phyloP scores from a whole-genome alignment of 345 rosid genomes.

The Eucalyptus paniculata region DNA sequence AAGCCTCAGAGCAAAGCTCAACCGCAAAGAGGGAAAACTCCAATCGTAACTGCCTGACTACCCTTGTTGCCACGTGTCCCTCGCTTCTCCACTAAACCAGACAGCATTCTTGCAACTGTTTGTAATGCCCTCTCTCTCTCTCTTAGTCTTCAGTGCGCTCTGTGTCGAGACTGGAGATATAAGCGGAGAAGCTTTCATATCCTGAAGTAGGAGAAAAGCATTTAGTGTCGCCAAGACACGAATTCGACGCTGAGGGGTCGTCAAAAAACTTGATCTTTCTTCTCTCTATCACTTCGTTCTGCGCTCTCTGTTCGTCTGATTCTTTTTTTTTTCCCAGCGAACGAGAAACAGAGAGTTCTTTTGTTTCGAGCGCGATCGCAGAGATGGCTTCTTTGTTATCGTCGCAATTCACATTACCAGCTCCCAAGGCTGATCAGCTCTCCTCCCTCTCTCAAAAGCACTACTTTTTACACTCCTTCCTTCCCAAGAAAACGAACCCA shows the following conservation, averaged over 20 bases:
- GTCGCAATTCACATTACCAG: constrained; percentile 53
- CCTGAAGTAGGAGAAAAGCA: not conserved
- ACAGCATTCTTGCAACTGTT: constrained; percentile 7
- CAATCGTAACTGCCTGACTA: not conserved
- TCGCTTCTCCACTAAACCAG: constrained; percentile 47
- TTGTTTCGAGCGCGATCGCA: not conserved
- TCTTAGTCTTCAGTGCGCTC: not conserved
- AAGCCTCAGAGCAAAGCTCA: constrained; percentile 20
- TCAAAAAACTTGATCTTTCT: not conserved
- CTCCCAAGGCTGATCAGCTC: constrained; percentile 58
- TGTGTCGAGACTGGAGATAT: not conserved
- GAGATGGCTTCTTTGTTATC: constrained; percentile 71
- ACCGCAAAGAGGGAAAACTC: constrained; percentile 23
- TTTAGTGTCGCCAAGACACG: not conserved
- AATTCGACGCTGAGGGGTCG: not conserved
- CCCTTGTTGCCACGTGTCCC: constrained; percentile 63
- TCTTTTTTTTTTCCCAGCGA: not conserved
- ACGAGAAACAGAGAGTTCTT: constrained; percentile 4
- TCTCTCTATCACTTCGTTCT: not conserved
- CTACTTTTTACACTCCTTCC: constrained; percentile 60
- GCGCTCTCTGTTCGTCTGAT: not conserved
- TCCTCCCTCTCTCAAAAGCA: constrained; percentile 66
- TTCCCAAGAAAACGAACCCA: constrained; percentile 28
- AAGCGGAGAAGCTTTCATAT: not conserved
- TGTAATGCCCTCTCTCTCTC: not conserved